A percentile compares a stretch with the other conserved stretches of the same genome.
These are phyloP conservation scores for Ichthyophthirius multifiliis DNA, from an alignment of 169 alveolate genomes.

Conservation along the genomic window DNA sequence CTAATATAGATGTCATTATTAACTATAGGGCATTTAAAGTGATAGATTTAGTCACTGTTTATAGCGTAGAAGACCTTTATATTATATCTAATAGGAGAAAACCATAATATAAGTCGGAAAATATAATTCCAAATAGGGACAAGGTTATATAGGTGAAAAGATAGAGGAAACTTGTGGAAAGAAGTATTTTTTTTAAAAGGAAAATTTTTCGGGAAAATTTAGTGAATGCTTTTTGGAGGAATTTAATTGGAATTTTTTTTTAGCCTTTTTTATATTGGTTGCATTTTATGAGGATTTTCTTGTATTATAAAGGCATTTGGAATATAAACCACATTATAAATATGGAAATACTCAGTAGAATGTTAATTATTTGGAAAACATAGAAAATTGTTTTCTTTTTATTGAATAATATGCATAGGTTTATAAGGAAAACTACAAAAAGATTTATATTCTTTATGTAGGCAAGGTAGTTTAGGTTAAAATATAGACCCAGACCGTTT, in stretches of 20 bases:
- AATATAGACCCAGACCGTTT: not conserved
- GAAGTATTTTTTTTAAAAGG: no score
- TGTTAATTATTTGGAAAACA: constrained; percentile 15
- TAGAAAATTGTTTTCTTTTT: not conserved
- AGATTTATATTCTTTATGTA: not conserved
- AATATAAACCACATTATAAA: not conserved
- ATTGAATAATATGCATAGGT: not conserved
- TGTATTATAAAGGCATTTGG: not conserved
- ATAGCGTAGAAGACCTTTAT: constrained; percentile 37
- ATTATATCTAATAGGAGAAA: constrained; percentile 54
- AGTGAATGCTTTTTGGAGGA: no score
- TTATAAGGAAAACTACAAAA: not conserved
- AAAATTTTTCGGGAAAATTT: no score
- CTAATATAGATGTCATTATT: constrained; percentile 52
- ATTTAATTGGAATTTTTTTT: no score
- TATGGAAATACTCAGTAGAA: not conserved
- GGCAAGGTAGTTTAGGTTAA: not conserved
- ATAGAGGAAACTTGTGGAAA: not conserved
- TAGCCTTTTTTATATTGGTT: no score
- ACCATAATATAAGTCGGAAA: constrained; percentile 23
- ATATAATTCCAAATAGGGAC: not conserved
- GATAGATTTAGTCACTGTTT: constrained; percentile 50
- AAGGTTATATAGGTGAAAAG: not conserved
- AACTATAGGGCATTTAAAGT: constrained; percentile 46
- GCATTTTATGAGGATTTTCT: no score